These are phyloP conservation scores for Panaeolus papilionaceus DNA, from an alignment of 768 basidiomycete genomes.

Conservation along the genomic window DNA sequence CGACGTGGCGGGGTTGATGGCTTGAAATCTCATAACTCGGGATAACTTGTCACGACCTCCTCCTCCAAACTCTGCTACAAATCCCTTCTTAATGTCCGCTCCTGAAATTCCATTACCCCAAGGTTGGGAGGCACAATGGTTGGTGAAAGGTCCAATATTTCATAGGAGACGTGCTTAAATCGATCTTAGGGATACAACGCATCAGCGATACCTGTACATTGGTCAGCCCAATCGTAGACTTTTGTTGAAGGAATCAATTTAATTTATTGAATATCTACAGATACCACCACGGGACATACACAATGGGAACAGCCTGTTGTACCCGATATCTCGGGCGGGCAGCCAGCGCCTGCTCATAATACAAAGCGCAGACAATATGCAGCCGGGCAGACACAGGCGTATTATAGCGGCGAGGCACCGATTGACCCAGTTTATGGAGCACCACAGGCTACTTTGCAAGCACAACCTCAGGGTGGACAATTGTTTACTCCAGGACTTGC, in stretches of 20 bases:
- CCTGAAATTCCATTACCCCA: conserved; percentile 78
- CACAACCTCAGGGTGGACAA: conserved; percentile 53
- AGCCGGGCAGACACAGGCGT: conserved; percentile 90
- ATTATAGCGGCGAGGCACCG: conserved; percentile 64
- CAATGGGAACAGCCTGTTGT: conserved; percentile 86
- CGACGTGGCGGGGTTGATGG: conserved; percentile 16
- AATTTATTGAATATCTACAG: conserved; percentile 48
- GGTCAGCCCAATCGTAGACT: conserved; percentile 57
- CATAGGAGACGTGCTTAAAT: conserved; percentile 25
- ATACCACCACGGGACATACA: conserved; percentile 79
- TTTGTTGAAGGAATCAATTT: conserved; percentile 4
- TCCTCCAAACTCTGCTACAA: conserved; percentile 23
- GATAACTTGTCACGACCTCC: conserved; percentile 27
- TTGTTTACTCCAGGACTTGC: conserved; percentile 89
- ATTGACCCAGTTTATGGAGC: conserved; percentile 50
- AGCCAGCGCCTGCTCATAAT: conserved; percentile 57
- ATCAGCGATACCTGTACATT: conserved; percentile 88
- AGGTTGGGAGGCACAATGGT: conserved; percentile 96
- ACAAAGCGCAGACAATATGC: conserved; percentile 91
- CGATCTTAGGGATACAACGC: conserved; percentile 70
- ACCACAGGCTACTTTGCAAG: conserved; percentile 44
- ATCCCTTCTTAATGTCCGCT: conserved; percentile 47
- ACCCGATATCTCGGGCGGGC: conserved; percentile 48
- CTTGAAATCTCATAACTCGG: conserved; percentile 27
- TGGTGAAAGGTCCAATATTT: conserved; percentile 29